These are phyloP conservation scores for Fusarium sp. DNA, from an alignment of 2,329 filamentous ascomycete species.

Conservation along the genomic window DNA sequence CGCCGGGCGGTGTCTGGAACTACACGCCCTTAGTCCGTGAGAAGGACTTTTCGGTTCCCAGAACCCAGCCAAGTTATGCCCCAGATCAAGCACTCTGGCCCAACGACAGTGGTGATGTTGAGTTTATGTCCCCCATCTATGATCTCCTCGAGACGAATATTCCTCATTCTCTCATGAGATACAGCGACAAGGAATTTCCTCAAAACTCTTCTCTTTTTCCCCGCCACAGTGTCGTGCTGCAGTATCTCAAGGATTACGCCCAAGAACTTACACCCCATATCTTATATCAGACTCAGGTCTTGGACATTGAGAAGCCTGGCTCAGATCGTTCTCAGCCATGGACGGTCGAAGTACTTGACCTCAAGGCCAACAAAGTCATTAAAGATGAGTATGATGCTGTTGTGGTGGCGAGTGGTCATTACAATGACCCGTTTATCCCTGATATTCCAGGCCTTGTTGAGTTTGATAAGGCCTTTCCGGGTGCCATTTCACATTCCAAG, in stretches of 20 bases:
- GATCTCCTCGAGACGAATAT: conserved; percentile 82
- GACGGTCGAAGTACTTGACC: conserved; percentile 58
- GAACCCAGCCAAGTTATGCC: conserved; percentile 49
- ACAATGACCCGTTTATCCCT: conserved; percentile 71
- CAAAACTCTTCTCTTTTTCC: conserved; percentile 75
- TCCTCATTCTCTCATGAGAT: conserved; percentile 78
- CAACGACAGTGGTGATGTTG: conserved; percentile 51
- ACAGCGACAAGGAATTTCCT: conserved; percentile 72
- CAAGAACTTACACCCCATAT: conserved; percentile 70
- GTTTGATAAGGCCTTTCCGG: conserved; percentile 65
- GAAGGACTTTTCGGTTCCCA: conserved; percentile 48
- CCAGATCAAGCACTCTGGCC: conserved; percentile 60
- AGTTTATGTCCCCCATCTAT: conserved; percentile 80
- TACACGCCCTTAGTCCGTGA: conserved; percentile 60
- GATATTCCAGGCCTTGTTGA: conserved; percentile 66
- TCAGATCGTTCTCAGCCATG: conserved; percentile 50
- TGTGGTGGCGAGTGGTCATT: conserved; percentile 73
- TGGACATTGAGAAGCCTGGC: conserved; percentile 55
- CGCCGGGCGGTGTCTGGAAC: conserved; percentile 80
- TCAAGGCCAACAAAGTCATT: conserved; percentile 45
- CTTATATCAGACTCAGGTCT: conserved; percentile 72
- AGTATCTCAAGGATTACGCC: conserved; percentile 76
- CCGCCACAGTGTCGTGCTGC: conserved; percentile 70
- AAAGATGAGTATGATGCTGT: conserved; percentile 69
- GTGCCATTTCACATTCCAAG: conserved; percentile 73